Evolutionary conservation across 2,329 filamentous ascomycete species (phyloP), one percentile per base, ranked within the genome.

Genomic region (Pseudohalonectria lignicola): DNA sequence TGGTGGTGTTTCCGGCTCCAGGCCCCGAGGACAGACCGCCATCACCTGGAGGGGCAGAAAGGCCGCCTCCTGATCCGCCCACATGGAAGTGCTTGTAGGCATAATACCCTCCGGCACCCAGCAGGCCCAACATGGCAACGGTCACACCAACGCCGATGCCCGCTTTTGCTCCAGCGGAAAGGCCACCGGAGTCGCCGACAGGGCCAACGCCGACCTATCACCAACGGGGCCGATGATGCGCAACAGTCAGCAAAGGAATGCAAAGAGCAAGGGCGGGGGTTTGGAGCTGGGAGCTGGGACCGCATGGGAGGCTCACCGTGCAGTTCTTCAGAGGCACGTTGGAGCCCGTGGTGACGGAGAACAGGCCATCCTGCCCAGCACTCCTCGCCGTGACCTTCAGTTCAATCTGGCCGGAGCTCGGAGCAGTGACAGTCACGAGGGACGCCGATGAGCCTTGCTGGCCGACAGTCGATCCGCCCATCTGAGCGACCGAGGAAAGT

Each of bases 301-400:
- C n/a, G n/a, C n/a, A n/a, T n/a, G n/a, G n/a, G n/a, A n/a, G n/a
- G 15, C 43, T 45, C 12, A 51, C 44, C 15, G 49, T 49, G 31
- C 49, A 51, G 37, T 49, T 51, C 41, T 51, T 49, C 21, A 48
- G 43, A 4, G 46, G 47, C 26, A 42, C 37, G 21, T 48, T 43
- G 4, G 47, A 51, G 31, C 32, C 42, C 8, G 49, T 48, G 13
- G 44, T 25, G 10, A 51, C 36, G 3, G 43, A 43, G 25, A 48
- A 49, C n/a, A 48, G 33, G 17, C 41, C 41, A 26, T 47, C 45
- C 4, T 30, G 37, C 2, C 39, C 38, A 3, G 44, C 38, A n/a
- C 45, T 42, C 28, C 37, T 39, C 2, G 46, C 39, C 10, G 39
- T 47, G n/a, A 51, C 39, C 19, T 42, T 26, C 13, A 51, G 31